Evolutionary conservation across 306 rosid genomes (phyloP).

Genomic region (Sicyos edulis): DNA sequence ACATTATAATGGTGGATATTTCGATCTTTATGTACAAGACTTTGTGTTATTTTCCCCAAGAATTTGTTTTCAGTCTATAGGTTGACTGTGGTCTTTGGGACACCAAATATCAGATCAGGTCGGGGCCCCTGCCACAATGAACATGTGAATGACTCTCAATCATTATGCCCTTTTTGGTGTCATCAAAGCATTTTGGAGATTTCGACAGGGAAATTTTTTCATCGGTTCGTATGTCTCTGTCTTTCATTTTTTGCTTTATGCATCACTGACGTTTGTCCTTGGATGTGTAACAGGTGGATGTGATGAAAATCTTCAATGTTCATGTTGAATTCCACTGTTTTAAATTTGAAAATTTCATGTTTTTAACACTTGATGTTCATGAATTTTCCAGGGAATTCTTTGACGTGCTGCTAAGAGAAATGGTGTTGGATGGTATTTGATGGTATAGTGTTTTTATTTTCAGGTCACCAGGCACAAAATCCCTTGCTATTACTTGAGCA

Average conservation of each 20-base stretch:
- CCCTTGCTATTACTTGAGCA: slow-evolving; percentile 88
- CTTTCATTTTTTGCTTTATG: slow-evolving; percentile 52
- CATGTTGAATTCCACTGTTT: slow-evolving; percentile 30
- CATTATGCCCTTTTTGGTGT: slow-evolving; percentile 51
- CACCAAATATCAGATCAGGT: slow-evolving; percentile 70
- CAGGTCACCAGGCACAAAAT: slow-evolving; percentile 69
- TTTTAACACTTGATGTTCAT: slow-evolving; percentile 18
- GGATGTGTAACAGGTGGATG: slow-evolving; percentile 76
- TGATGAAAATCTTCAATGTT: slow-evolving; percentile 41
- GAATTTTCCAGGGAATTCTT: slow-evolving; percentile 14
- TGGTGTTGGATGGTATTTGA: slow-evolving; percentile 35
- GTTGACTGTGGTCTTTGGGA: slow-evolving; percentile 74
- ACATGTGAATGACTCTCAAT: slow-evolving; percentile 60
- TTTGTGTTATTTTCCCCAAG: slow-evolving; percentile 82
- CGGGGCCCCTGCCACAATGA: slow-evolving; percentile 62
- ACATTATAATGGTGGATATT: slow-evolving; percentile 76
- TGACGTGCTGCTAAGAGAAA: slow-evolving; percentile 20
- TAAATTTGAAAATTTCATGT: slow-evolving; percentile 21
- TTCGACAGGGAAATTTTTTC: slow-evolving; percentile 53
- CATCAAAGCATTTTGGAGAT: slow-evolving; percentile 62
- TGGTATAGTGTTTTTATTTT: slow-evolving; percentile 39
- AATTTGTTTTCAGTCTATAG: slow-evolving; percentile 73
- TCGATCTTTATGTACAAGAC: slow-evolving; percentile 75
- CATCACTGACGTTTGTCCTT: slow-evolving; percentile 51
- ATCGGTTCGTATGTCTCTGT: slow-evolving; percentile 94